phyloP scores from a whole-genome alignment of 805 yeast genomes.

The Kluyveromyces lactis region DNA sequence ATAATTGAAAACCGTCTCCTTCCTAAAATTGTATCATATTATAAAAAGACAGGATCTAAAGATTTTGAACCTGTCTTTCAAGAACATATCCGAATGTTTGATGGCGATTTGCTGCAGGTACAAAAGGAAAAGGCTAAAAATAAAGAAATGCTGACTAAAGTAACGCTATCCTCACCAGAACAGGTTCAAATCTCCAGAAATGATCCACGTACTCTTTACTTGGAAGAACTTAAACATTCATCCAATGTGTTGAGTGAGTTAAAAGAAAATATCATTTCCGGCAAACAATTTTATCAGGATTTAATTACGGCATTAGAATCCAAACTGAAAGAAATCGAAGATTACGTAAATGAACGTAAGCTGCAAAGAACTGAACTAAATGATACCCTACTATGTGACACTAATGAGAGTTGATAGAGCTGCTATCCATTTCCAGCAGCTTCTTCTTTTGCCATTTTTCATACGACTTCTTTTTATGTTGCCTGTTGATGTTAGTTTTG shows the following conservation, averaged over 20 bases:
- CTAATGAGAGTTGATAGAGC: neutral
- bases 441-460: conserved; percentile 34
- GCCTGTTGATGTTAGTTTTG: conserved; percentile 39
- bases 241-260: conserved; percentile 42
- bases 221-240: conserved; percentile 21
- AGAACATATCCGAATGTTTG: conserved; percentile 39
- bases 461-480: conserved; percentile 44
- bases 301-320: conserved; percentile 32
- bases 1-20: conserved; percentile 40
- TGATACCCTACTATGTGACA: neutral
- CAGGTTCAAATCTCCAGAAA: conserved; percentile 9
- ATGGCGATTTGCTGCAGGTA: conserved; percentile 41
- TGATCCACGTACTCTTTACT: conserved; percentile 16
- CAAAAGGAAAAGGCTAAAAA: conserved; percentile 35
- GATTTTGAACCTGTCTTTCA: conserved; percentile 36
- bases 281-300: conserved; percentile 60
- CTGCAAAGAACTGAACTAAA: conserved; percentile 24
- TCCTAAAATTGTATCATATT: conserved; percentile 44
- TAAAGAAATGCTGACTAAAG: conserved; percentile 30
- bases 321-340: conserved; percentile 42
- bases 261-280: conserved; percentile 54
- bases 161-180: conserved; percentile 33
- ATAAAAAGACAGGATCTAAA: conserved; percentile 27
- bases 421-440: neutral
- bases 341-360: conserved; percentile 42